Evolutionary conservation across 768 basidiomycete genomes (phyloP), one percentile per base, ranked within the genome.

Genomic region (Suillus plorans): DNA sequence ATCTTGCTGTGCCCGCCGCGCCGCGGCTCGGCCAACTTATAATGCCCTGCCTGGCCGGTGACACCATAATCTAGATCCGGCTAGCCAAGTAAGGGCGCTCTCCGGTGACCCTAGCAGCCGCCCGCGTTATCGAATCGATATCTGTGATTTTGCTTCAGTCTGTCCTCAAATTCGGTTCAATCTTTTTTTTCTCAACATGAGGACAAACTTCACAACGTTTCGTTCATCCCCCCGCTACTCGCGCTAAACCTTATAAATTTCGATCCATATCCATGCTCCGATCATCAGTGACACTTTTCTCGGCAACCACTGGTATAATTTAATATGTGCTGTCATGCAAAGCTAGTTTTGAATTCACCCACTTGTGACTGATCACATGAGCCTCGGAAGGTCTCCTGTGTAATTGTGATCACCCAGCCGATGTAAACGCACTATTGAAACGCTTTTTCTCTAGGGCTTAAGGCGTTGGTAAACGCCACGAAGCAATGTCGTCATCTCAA

Each of bases 151-250:
- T 34, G 4, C 39, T 42, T 72, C 66, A 64, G 64, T 56, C 60
- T 65, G 25, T 62, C 63, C 28, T n/a, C 16, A 36, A 28, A 28
- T 44, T 44, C 58, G 60, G 60, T 34, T 61, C 37, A 44, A 25
- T 62, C 61, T 20, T 28, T 59, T 55, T 63, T 64, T 65, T 60
- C 61, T 45, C 22, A 60, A 73, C 72, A 73, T 66, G 68, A 71
- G 72, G 63, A 49, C 42, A 60, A 37, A 41, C 62, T 41, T 31
- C 67, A 64, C 70, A 76, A 76, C 75, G 76, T 76, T 77, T 73
- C 71, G 65, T 77, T 76, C 74, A 76, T 76, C 70, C 71, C 61
- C 65, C 68, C 66, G 67, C 70, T 67, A 65, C 65, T 72, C 69
- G 65, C 73, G 64, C 68, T 68, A 64, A 52, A 61, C 73, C 67